A percentile compares a stretch with the other conserved stretches of the same genome.
These are phyloP conservation scores for Mycothermus thermophilus DNA, from an alignment of 495 filamentous ascomycete genomes.

Conservation along the genomic window DNA sequence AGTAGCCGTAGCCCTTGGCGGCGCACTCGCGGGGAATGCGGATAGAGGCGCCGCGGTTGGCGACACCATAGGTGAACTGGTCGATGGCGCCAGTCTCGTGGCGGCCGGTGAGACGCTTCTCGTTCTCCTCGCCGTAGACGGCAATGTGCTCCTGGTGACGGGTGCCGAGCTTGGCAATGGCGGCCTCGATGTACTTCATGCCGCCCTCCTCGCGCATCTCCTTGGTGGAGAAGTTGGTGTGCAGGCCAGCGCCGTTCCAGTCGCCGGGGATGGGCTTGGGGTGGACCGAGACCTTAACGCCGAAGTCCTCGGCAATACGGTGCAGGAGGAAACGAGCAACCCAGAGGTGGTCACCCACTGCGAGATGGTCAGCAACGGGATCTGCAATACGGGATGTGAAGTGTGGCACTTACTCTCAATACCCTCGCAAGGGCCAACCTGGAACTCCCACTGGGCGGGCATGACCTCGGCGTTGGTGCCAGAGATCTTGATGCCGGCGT, in stretches of 20 bases:
- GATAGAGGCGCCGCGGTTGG: constrained; percentile 80
- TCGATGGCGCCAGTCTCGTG: constrained; percentile 93
- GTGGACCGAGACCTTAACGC: constrained; percentile 87
- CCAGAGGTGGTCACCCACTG: constrained; percentile 95
- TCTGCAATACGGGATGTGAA: constrained; percentile 3
- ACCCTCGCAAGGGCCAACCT: constrained; percentile 85
- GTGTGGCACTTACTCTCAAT: constrained; percentile 47
- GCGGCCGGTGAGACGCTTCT: constrained; percentile 73
- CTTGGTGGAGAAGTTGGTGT: constrained; percentile 81
- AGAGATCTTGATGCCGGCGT: constrained; percentile 81
- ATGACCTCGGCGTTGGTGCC: constrained; percentile 95
- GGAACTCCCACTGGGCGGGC: constrained; percentile 95
- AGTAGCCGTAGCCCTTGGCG: constrained; percentile 94
- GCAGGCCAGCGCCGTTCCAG: constrained; percentile 98
- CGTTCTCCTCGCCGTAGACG: constrained; percentile 95
- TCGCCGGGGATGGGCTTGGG: constrained; percentile 98
- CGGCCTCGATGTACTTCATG: constrained; percentile 80
- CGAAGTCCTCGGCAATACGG: constrained; percentile 94
- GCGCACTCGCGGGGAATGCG: constrained; percentile 85
- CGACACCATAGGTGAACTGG: constrained; percentile 88
- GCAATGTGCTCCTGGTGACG: constrained; percentile 92
- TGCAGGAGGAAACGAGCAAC: constrained; percentile 89
- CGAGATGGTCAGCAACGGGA: background rate
- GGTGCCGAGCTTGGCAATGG: constrained; percentile 49
- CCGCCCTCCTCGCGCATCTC: constrained; percentile 76